phyloP scores from a whole-genome alignment of 2,329 filamentous ascomycete genomes.

The Lachnum nothofagi region DNA sequence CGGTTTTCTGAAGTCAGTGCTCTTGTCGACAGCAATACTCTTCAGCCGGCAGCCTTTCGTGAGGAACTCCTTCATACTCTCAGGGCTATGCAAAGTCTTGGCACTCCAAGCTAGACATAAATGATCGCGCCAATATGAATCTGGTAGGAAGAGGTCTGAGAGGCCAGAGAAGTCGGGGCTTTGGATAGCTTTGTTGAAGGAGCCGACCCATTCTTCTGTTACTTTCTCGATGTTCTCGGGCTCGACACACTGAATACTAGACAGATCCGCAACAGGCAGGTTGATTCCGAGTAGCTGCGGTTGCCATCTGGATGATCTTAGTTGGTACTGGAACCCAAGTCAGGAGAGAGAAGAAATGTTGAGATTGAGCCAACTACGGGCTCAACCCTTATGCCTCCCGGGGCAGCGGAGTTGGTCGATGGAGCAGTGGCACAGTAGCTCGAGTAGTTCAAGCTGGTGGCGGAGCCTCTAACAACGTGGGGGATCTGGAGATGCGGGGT shows the following conservation, averaged over 20 bases:
- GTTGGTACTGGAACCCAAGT: too few species aligned
- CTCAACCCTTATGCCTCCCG: too few species aligned
- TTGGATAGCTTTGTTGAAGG: conserved; percentile 37
- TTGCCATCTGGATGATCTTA: too few species aligned
- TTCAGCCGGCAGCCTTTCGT: conserved; percentile 29
- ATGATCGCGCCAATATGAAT: conserved; percentile 56
- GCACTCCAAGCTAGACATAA: conserved; percentile 53
- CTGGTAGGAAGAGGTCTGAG: conserved; percentile 38
- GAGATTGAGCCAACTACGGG: too few species aligned
- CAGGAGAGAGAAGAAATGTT: too few species aligned
- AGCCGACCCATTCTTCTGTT: conserved; percentile 15
- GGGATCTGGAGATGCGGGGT: too few species aligned
- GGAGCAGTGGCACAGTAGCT: too few species aligned
- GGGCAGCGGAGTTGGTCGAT: too few species aligned
- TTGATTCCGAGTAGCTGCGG: conserved; percentile 11
- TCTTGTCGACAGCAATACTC: conserved; percentile 35
- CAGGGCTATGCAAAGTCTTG: conserved; percentile 44
- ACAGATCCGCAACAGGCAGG: conserved; percentile 38
- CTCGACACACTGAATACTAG: conserved; percentile 28
- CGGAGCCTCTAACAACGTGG: too few species aligned
- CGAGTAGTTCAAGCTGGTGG: too few species aligned
- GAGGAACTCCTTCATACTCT: conserved; percentile 34
- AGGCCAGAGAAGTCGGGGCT: conserved; percentile 34
- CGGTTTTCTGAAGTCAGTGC: conserved; percentile 14
- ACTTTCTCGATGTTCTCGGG: conserved; percentile 13